A percentile compares a stretch with the other conserved stretches of the same genome.
Evolutionary conservation across 2,329 filamentous ascomycete species (phyloP).

Genomic region (Amauroascus niger): DNA sequence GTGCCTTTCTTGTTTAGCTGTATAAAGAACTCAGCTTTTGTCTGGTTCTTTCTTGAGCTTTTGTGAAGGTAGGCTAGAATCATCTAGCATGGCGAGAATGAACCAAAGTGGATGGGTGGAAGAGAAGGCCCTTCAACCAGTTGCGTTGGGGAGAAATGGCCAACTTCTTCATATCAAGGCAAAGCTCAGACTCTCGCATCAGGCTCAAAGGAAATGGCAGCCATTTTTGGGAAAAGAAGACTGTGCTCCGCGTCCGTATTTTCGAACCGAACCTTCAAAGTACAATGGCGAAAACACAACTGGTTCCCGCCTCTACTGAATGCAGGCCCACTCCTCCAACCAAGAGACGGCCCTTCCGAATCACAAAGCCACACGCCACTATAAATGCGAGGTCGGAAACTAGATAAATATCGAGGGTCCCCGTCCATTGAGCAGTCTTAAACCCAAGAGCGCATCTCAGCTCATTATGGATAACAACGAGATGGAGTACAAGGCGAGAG

Average conservation of each 20-base stretch:
- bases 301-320: not conserved
- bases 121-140: no score
- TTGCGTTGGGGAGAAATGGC: not conserved
- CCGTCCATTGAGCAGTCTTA: conserved; percentile 3
- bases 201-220: not conserved
- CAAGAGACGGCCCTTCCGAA: conserved; percentile 7
- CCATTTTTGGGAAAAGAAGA: not conserved
- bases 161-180: not conserved
- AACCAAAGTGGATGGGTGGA: not conserved
- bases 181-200: not conserved
- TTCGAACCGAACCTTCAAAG: not conserved
- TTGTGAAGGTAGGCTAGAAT: not conserved
- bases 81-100: not conserved
- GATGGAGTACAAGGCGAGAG: conserved; percentile 11
- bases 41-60: not conserved
- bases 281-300: not conserved
- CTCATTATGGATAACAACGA: not conserved
- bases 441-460: conserved; percentile 3
- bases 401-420: not conserved
- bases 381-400: not conserved
- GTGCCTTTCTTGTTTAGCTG: not conserved
- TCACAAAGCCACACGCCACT: conserved; percentile 6
- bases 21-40: not conserved
- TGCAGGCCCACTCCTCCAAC: not conserved
- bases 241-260: not conserved